Conservation (phyloP, 2,329 filamentous ascomycete genomes). For the Metarhizium robertsii region DNA sequence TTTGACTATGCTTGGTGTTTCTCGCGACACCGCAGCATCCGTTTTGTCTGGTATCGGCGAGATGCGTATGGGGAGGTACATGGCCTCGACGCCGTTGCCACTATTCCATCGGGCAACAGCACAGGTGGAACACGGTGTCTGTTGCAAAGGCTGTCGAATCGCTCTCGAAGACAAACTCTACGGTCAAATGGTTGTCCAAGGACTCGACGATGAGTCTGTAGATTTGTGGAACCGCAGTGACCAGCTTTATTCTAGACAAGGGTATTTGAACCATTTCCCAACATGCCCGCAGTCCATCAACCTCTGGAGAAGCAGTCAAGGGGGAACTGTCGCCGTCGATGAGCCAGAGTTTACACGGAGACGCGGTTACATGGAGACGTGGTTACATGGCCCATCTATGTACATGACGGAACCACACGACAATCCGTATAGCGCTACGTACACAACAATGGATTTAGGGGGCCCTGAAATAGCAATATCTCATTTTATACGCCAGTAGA, state of each 20-base stretch:
- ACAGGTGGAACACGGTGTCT: not conserved
- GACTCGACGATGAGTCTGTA: not conserved
- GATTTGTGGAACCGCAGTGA: not conserved
- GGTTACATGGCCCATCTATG: not conserved
- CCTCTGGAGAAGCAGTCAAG: not conserved
- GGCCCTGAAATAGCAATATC: not conserved
- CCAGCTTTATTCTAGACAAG: constrained; percentile 1
- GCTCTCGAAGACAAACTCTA: not conserved
- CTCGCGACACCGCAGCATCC: not conserved
- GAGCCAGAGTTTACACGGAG: constrained; percentile 1
- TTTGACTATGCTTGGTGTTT: not conserved
- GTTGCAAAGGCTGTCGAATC: constrained; percentile 1
- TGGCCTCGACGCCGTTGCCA: not conserved
- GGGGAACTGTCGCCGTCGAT: not conserved
- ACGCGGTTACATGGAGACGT: not conserved
- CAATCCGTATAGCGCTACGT: not conserved
- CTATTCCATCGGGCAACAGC: not conserved
- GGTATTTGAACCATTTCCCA: constrained; percentile 1
- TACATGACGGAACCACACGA: no score
- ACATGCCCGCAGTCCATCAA: constrained; percentile 1
- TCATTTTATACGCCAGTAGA: no score
- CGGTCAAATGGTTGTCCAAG: no score
- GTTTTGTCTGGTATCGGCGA: not conserved
- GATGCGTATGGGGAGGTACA: not conserved
- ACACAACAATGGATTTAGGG: not conserved